Evolutionary conservation across 2,329 filamentous ascomycete species (phyloP), one percentile per base, ranked within the genome.

Genomic region (Sphaerulina populicola): DNA sequence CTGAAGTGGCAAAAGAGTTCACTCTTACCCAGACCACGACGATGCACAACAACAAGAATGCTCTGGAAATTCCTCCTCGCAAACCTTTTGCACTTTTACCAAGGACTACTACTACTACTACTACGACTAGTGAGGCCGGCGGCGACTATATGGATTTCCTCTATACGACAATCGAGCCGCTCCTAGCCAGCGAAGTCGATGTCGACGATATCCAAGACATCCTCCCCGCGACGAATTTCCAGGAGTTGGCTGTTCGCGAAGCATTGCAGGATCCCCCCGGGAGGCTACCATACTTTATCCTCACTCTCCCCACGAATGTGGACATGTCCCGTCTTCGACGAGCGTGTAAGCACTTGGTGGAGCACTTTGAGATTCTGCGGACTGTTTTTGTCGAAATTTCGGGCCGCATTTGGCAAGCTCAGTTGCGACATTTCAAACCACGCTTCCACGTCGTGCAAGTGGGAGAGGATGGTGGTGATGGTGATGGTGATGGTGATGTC

Each of bases 331-430:
- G 59, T 15, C 51, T 62, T 3, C 52, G 55, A 40, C 48, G 52
- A 23, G 53, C 58, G 18, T 57, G 55, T 36, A 57, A 52, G 33
- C 46, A 54, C 11, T 46, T 60, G 29, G 27, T 51, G 12, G 50
- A 58, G 31, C 47, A 52, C 9, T 55, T 55, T 76, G 63, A 72
- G 67, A 75, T 78, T 27, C 68, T 82, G 6, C 74, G 78, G 18
- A 80, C 79, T 0, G 72, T 74, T 0, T 81, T 81, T 49, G 68
- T 76, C 2, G 18, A 33, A 8, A 33, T 2, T n/a, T n/a, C n/a
- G n/a, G n/a, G 67, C 74, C 23, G 66, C 67, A 7, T 74, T 72
- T 49, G 63, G 62, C 21, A 73, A 67, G 44, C 78, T 71, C 3
- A 68, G 63, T 15, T 65, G 63, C 40, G 67, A 71, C 29, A 71